Conservation (phyloP, 2,329 filamentous ascomycete species). For the Claviceps pusilla region DNA sequence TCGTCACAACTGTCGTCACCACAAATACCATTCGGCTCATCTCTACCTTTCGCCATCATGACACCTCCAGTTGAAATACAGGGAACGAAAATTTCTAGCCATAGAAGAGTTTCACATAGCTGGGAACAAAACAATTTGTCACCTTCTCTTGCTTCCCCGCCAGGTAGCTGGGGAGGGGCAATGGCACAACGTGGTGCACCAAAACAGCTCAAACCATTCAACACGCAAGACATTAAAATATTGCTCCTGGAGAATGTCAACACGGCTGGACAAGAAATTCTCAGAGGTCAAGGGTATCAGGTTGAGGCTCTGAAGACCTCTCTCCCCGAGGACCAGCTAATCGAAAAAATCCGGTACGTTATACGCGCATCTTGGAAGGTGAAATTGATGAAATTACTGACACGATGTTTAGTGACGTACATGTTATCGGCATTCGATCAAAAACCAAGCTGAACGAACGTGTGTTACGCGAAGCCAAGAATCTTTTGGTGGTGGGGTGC, state of each 20-base stretch:
- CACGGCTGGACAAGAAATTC: conserved; percentile 68
- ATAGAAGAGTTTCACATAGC: conserved; percentile 37
- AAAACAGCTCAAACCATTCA: conserved; percentile 88
- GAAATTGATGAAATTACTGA: conserved; percentile 4
- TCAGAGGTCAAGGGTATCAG: conserved; percentile 80
- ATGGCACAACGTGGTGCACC: conserved; percentile 22
- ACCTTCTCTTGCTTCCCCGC: conserved; percentile 63
- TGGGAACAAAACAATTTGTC: conserved; percentile 44
- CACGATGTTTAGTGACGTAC: conserved; percentile 53
- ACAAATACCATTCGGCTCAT: neutral
- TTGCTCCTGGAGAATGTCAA: conserved; percentile 94
- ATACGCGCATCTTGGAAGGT: neutral
- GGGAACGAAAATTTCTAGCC: conserved; percentile 18
- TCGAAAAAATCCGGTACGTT: conserved; percentile 82
- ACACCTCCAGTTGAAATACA: conserved; percentile 32
- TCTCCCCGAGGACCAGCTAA: conserved; percentile 79
- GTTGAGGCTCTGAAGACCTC: conserved; percentile 85
- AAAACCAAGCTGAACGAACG: conserved; percentile 88
- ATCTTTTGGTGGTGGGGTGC: conserved; percentile 88
- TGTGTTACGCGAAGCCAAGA: conserved; percentile 78
- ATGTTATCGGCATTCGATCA: conserved; percentile 94
- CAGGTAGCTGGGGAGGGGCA: conserved; percentile 43
- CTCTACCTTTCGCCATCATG: conserved; percentile 17
- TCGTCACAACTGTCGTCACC: neutral
- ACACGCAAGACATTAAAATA: conserved; percentile 92